Evolutionary conservation across 176 grass and related monocot genomes (phyloP).

Genomic region (Poa pratensis): DNA sequence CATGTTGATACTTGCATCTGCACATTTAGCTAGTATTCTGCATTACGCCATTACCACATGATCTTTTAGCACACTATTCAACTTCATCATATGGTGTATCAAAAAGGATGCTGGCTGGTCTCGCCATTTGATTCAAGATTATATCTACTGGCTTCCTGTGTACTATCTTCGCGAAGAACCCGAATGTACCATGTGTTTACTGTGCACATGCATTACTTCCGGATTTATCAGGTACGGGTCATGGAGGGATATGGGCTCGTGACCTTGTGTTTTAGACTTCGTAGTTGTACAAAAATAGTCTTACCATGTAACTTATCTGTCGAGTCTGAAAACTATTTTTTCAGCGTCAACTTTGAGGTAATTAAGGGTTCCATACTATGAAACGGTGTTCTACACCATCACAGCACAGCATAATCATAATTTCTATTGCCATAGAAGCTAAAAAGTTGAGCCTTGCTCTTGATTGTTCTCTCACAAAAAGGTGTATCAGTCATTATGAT

Average conservation of each 20-base stretch:
- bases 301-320: neutral
- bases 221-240: neutral
- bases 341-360: neutral
- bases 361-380: neutral
- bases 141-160: neutral
- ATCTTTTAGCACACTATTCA: constrained; percentile 20
- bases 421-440: neutral
- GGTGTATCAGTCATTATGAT: neutral
- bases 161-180: neutral
- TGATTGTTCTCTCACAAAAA: neutral
- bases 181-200: neutral
- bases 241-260: neutral
- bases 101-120: neutral
- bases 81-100: constrained; percentile 10
- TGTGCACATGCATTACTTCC: neutral
- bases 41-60: constrained; percentile 27
- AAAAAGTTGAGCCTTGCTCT: neutral
- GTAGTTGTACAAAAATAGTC: neutral
- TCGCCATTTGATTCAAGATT: neutral
- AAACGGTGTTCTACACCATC: neutral
- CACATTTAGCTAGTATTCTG: constrained; percentile 13
- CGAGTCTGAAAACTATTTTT: neutral
- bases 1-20: constrained; percentile 16
- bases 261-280: constrained; percentile 15
- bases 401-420: neutral